Evolutionary conservation across 352 stramenopile genomes (phyloP), one percentile per base, ranked within the genome.

Genomic region (Phytophthora quininea): DNA sequence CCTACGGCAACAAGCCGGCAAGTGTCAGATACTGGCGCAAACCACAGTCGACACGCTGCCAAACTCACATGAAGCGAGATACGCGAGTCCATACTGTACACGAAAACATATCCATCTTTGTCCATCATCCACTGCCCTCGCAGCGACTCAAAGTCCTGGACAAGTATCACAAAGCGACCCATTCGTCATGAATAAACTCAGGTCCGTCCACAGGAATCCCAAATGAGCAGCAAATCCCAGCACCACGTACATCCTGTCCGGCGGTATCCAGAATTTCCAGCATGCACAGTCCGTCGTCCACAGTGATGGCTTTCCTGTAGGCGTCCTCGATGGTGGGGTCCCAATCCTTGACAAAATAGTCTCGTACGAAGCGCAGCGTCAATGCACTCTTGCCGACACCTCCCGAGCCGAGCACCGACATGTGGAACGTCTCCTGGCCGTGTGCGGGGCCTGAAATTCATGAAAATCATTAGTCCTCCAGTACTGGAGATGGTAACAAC

Each of bases 241-340:
- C 11, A n/a, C n/a, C 9, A 83, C 76, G 59, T 74, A 90, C 81
- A 64, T 97, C 91, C 59, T 97, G 91, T 9, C 91, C 91, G 50
- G 91, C 91, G 45, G 91, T 97, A 53, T 97, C 91, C 52, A 97
- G 75, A 66, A 97, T 96, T 71, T 97, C 88, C 6, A 97, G 83
- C 84, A 94, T 96, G 49, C 85, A 94, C 10, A 93, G 71, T 52
- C 86, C 80, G 15, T 95, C 87, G 64, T 95, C 86, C 37, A 97
- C 89, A 14, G 78, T 89, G 48, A 97, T 81, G 32, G 87, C 87
- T 79, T 96, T 96, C 51, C 88, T 79, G 71, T 97, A 97, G 12
- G 91, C 90, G 69, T 97, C 91, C 62, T 97, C 91, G 58, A 97
- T 96, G 2, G 91, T 97, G 45, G 91, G 91, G 64, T 97, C 91